phyloP scores from a whole-genome alignment of 106 monocot species.

The Gastrodia elata region DNA sequence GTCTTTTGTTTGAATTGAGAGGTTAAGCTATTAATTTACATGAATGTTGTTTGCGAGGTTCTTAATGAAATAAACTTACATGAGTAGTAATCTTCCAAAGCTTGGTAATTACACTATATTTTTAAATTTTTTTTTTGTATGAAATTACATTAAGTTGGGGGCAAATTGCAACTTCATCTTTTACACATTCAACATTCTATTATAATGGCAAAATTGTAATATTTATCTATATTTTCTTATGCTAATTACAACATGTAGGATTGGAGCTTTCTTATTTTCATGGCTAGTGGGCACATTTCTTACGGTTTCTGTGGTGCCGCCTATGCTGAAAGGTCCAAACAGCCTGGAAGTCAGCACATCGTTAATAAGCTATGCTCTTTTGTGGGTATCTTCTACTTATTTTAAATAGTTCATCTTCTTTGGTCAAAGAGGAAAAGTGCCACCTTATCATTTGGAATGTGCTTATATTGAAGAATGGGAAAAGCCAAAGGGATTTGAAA shows the following conservation, averaged over 20 bases:
- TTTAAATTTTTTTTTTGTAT: not conserved
- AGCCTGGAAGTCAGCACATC: conserved; percentile 83
- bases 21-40: too few species aligned
- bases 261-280: conserved; percentile 67
- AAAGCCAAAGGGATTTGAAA: too few species aligned
- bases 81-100: too few species aligned
- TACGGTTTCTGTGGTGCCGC: conserved; percentile 91
- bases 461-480: too few species aligned
- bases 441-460: too few species aligned
- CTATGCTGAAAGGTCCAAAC: conserved; percentile 65
- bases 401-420: conserved; percentile 51
- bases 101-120: too few species aligned
- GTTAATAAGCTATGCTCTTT: conserved; percentile 58
- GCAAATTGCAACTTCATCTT: not conserved
- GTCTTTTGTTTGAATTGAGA: too few species aligned
- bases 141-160: not conserved
- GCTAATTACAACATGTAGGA: conserved; percentile 33
- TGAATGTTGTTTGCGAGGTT: too few species aligned
- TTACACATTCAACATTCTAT: not conserved
- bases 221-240: not conserved
- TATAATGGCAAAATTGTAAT: not conserved
- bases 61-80: too few species aligned
- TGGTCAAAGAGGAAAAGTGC: too few species aligned
- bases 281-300: conserved; percentile 87
- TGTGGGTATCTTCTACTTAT: conserved; percentile 83